Percentiles rank a stretch among this genome's conserved stretches.
These are phyloP conservation scores for Knufia fluminis DNA, from an alignment of 2,329 filamentous ascomycete species.

Conservation along the genomic window DNA sequence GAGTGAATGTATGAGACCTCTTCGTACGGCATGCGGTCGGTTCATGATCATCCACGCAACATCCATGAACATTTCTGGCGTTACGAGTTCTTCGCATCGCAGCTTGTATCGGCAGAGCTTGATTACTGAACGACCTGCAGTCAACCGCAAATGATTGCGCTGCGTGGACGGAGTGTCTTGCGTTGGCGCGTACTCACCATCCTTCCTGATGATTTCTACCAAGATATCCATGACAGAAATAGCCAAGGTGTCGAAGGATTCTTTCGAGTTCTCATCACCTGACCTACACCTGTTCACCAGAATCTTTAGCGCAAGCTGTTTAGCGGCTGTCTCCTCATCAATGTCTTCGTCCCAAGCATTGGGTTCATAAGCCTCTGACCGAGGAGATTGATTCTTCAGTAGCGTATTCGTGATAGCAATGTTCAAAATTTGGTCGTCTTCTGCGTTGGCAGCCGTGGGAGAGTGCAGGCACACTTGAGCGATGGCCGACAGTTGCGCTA, in stretches of 20 bases:
- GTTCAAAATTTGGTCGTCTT: constrained; percentile 67
- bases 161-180: constrained; percentile 68
- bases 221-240: constrained; percentile 68
- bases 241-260: constrained; percentile 43
- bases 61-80: constrained; percentile 65
- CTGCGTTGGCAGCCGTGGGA: constrained; percentile 61
- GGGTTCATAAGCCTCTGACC: constrained; percentile 34
- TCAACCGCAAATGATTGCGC: constrained; percentile 68
- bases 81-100: constrained; percentile 64
- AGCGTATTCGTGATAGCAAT: constrained; percentile 67
- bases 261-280: constrained; percentile 48
- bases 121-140: constrained; percentile 69
- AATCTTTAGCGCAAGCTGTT: constrained; percentile 73
- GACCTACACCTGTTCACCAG: constrained; percentile 77
- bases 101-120: constrained; percentile 73
- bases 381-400: constrained; percentile 50
- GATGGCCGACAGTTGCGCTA: constrained; percentile 46
- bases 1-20: constrained; percentile 70
- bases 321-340: constrained; percentile 74
- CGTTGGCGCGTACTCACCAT: constrained; percentile 71
- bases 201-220: constrained; percentile 61
- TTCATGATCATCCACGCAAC: constrained; percentile 78
- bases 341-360: constrained; percentile 59
- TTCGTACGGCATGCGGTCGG: constrained; percentile 60
- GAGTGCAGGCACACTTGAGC: constrained; percentile 66